Evolutionary conservation across 352 stramenopile genomes (phyloP).

Genomic region (Pythium diclinum): DNA sequence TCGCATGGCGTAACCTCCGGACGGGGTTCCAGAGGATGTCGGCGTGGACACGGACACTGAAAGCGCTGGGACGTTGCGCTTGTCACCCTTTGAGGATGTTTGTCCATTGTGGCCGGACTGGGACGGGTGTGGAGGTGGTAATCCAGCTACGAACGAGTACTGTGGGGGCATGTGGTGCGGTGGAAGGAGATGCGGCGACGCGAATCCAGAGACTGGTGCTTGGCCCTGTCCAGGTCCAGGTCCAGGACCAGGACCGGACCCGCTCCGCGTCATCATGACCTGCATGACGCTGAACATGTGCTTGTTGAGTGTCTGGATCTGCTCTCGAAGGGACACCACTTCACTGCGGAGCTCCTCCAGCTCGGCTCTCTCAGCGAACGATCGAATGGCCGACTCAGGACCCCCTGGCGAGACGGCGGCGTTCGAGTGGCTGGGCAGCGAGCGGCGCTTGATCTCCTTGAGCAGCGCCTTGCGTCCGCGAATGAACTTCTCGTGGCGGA

Average conservation of each 20-base stretch:
- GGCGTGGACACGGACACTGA: neutral
- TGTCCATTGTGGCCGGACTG: neutral
- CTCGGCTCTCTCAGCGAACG: constrained; percentile 52
- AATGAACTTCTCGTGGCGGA: constrained; percentile 84
- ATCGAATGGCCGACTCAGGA: constrained; percentile 14
- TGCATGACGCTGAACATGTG: constrained; percentile 59
- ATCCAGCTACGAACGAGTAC: constrained; percentile 2
- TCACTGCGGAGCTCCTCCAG: constrained; percentile 68
- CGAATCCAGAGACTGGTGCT: neutral
- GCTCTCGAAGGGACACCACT: constrained; percentile 50
- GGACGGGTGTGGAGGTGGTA: constrained; percentile 14
- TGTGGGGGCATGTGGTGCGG: neutral
- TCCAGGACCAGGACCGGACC: neutral
- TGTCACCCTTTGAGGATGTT: neutral
- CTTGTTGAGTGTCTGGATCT: constrained; percentile 73
- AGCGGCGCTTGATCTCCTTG: constrained; percentile 70
- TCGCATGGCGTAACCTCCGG: constrained; percentile 17
- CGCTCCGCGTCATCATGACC: constrained; percentile 35
- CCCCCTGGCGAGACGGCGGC: constrained; percentile 3
- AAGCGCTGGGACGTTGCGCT: neutral
- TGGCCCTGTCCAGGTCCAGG: neutral
- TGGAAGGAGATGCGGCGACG: constrained; percentile 5
- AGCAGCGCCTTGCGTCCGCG: constrained; percentile 62
- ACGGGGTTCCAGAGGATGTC: neutral
- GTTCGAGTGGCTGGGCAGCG: constrained; percentile 16